phyloP scores from a whole-genome alignment of 306 rosid genomes.

The Argentina anserina region DNA sequence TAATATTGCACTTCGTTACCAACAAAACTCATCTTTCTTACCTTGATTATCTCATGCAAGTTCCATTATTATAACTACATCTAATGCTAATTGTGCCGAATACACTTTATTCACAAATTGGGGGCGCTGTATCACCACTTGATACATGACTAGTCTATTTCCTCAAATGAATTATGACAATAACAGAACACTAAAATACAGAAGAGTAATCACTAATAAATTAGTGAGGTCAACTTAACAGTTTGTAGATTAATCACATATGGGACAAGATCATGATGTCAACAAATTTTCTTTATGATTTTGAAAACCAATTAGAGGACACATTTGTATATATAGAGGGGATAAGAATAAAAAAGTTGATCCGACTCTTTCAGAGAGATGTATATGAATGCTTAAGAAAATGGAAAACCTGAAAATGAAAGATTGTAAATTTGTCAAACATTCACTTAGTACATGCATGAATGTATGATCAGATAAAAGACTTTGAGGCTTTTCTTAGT shows the following conservation, averaged over 20 bases:
- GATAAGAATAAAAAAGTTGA: conserved; percentile 16
- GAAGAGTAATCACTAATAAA: neutral
- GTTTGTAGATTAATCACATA: conserved; percentile 2
- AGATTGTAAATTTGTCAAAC: conserved; percentile 1
- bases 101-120: neutral
- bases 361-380: conserved; percentile 3
- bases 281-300: neutral
- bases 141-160: neutral
- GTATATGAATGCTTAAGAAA: conserved; percentile 5
- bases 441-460: neutral
- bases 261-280: conserved; percentile 17
- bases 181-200: neutral
- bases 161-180: neutral
- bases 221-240: conserved; percentile 18
- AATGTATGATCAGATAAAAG: neutral
- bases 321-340: conserved; percentile 1
- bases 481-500: neutral
- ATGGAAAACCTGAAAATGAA: neutral
- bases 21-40: conserved; percentile 1
- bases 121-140: neutral
- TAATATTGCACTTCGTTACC: neutral
- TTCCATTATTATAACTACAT: neutral
- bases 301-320: neutral
- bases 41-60: neutral
- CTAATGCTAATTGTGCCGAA: conserved; percentile 1